Evolutionary conservation across 768 basidiomycete genomes (phyloP).

Genomic region (Cyclocybe cylindracea): DNA sequence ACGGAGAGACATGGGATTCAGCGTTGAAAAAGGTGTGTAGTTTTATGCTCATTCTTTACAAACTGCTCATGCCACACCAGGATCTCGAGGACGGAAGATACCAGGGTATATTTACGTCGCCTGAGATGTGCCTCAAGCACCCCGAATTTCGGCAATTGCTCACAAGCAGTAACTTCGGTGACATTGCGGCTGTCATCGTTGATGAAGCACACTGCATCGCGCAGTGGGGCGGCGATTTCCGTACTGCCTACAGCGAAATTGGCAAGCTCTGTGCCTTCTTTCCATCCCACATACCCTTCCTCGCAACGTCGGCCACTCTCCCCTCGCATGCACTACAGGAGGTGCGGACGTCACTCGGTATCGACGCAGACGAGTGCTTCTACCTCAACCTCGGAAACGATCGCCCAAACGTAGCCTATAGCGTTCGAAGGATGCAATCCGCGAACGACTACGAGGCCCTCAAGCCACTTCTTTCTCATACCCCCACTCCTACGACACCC

Average conservation of each 20-base stretch:
- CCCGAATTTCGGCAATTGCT: too few species aligned
- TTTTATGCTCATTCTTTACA: too few species aligned
- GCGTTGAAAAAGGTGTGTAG: too few species aligned
- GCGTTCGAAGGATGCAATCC: conserved; percentile 20
- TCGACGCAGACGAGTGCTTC: conserved; percentile 24
- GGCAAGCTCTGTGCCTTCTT: conserved; percentile 1
- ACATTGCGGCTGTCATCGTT: too few species aligned
- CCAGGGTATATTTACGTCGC: too few species aligned
- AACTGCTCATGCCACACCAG: too few species aligned
- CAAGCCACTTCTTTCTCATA: conserved; percentile 5
- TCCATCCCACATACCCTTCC: conserved; percentile 1
- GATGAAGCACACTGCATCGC: too few species aligned
- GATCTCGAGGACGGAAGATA: too few species aligned
- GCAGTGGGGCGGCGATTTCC: conserved; percentile 6
- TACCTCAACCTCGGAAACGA: conserved; percentile 39
- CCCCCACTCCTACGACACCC: not conserved
- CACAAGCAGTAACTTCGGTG: too few species aligned
- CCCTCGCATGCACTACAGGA: conserved; percentile 25
- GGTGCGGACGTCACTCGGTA: conserved; percentile 20
- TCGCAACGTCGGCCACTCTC: too few species aligned
- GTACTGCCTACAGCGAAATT: conserved; percentile 1
- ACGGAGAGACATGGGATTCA: too few species aligned
- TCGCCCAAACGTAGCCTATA: conserved; percentile 32
- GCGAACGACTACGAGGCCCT: conserved; percentile 24
- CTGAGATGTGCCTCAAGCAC: too few species aligned